Conservation (phyloP, 306 rosid species). For the Hippophae rhamnoides region DNA sequence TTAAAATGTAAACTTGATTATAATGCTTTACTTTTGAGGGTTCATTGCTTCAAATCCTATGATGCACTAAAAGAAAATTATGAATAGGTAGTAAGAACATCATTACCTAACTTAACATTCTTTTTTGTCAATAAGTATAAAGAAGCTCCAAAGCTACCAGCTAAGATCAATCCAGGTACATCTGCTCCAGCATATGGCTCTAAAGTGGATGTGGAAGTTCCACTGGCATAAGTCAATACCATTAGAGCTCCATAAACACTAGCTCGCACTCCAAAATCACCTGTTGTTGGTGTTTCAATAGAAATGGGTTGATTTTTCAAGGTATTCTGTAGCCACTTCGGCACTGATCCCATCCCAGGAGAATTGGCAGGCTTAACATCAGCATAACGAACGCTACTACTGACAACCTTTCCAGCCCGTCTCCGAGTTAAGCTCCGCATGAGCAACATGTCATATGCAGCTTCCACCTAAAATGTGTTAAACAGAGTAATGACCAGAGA, state of each 20-base stretch:
- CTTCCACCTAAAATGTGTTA: slow-evolving; percentile 54
- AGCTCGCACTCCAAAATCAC: slow-evolving; percentile 78
- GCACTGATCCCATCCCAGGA: slow-evolving; percentile 43
- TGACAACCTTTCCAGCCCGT: slow-evolving; percentile 78
- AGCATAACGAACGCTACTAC: slow-evolving; percentile 71
- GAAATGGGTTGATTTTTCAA: slow-evolving; percentile 60
- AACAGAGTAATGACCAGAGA: slow-evolving; percentile 10
- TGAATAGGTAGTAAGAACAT: slow-evolving; percentile 10
- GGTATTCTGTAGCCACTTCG: slow-evolving; percentile 68
- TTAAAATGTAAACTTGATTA: not conserved
- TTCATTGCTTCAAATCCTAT: slow-evolving; percentile 6
- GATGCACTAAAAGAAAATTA: slow-evolving; percentile 1
- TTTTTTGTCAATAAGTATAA: slow-evolving; percentile 87
- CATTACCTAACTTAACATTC: slow-evolving; percentile 77
- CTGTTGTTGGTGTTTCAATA: slow-evolving; percentile 58
- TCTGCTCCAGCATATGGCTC: slow-evolving; percentile 60
- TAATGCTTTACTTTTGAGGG: slow-evolving; percentile 1
- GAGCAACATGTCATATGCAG: slow-evolving; percentile 96
- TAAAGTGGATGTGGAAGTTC: slow-evolving; percentile 41
- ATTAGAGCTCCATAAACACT: slow-evolving; percentile 92
- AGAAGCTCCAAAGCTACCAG: slow-evolving; percentile 99
- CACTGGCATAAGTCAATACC: slow-evolving; percentile 71
- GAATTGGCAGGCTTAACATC: slow-evolving; percentile 78
- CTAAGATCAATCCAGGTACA: slow-evolving; percentile 94
- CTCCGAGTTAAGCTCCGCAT: slow-evolving; percentile 91